Conservation (phyloP, 495 filamentous ascomycete species). For the Talaromyces adpressus region DNA sequence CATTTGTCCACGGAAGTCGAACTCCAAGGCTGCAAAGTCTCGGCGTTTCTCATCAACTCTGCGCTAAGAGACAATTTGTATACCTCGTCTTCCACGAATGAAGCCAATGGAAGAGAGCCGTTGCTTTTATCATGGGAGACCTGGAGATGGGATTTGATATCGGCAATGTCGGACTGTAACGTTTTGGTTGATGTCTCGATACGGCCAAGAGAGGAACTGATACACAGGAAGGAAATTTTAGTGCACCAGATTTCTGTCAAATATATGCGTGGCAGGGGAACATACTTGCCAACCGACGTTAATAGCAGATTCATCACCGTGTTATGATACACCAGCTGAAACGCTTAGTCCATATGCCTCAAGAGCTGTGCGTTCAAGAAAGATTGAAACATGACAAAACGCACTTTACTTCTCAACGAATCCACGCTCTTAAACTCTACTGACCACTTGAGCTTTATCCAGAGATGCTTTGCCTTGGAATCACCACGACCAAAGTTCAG, state of each 20-base stretch:
- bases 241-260: too few relatives aligned
- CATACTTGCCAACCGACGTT: neutral
- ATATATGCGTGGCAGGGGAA: neutral
- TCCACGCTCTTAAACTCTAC: neutral
- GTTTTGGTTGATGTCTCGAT: neutral
- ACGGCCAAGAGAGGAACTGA: neutral
- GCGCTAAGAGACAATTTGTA: neutral
- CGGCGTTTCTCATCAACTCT: neutral
- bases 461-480: neutral
- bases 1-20: neutral
- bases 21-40: neutral
- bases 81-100: neutral
- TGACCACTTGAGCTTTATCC: neutral
- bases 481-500: neutral
- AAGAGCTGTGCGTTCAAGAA: neutral
- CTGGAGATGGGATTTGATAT: neutral
- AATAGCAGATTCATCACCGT: neutral
- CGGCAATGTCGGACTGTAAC: neutral
- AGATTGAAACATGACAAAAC: neutral
- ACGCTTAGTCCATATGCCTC: neutral
- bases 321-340: neutral
- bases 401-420: neutral
- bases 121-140: neutral
- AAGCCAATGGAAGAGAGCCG: neutral
- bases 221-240: too few relatives aligned